Base-by-base conservation (phyloP, 106 monocot species). In the Alisma plantagoaquatica region DNA sequence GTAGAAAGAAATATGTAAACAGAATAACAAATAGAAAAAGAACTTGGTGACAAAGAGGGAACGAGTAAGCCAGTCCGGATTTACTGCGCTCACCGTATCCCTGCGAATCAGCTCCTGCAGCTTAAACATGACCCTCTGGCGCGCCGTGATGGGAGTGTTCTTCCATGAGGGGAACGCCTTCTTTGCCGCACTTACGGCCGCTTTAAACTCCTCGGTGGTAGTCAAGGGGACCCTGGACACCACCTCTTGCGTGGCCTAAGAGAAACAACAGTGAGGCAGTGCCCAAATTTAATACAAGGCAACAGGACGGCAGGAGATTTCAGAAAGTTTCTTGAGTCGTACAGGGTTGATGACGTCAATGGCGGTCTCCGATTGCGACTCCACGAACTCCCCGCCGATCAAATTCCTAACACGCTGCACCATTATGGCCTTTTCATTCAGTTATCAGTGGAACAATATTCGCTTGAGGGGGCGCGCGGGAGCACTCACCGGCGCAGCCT, bases 301-400 rank as follows among this genome's bases (percentile, higher is more conserved):
- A 44, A 59, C 8, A 59, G 2, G 45, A 15, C 24, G 3, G 8
- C 2, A 56, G 8, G 10, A 2, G 9, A 17, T 33, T 33, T 10
- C 31, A 29, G 10, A 56, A 35, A 51, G 28, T 25, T 18, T 29
- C 19, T 21, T 24, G 10, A 12, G 1, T 35, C 79, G 18, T 64
- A 98, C 98, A 1, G 98, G 98, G 66, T 98, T 96, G 51, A 88
- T 47, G 30, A 98, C 79, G n/a, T 98, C 98, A 24, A 98, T 79
- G 15, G 57, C 70, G 4, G 71, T 47, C 56, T 72, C 61, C 0
- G 90, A 73, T 41, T 54, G 65, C 6, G 90, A 90, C 35, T 90
- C 90, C 31, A 98, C 53, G 51, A 98, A 86, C 65, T 89, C 49
- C 15, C 98, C 98, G 19, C 82, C 90, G 60, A 98, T 90, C 25